Percentiles rank a stretch among this genome's conserved stretches.
These are phyloP conservation scores for Alternaria sp. DNA, from an alignment of 2,329 filamentous ascomycete species.

Conservation along the genomic window DNA sequence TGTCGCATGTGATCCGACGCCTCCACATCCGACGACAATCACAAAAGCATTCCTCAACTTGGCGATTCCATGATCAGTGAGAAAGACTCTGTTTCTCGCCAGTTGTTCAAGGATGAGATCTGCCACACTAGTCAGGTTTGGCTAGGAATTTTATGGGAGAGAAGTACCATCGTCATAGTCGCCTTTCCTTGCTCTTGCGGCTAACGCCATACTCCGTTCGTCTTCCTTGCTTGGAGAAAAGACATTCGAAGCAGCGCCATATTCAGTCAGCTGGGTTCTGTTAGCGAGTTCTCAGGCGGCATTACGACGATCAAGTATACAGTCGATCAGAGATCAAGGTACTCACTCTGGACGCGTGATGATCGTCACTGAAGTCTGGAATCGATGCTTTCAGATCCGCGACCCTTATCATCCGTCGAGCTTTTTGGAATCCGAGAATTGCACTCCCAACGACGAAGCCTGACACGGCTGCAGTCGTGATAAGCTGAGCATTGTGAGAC, in stretches of 20 bases:
- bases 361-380: conserved; percentile 61
- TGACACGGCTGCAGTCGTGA: conserved; percentile 71
- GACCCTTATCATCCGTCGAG: conserved; percentile 63
- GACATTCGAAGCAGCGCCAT: conserved; percentile 62
- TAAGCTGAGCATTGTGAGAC: conserved; percentile 67
- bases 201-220: conserved; percentile 65
- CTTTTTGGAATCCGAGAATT: conserved; percentile 66
- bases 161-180: conserved; percentile 68
- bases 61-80: conserved; percentile 79
- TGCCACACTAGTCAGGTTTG: conserved; percentile 38
- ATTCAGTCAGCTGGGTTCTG: conserved; percentile 65
- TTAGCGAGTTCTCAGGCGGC: conserved; percentile 41
- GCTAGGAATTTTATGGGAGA: neutral
- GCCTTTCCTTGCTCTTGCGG: conserved; percentile 66
- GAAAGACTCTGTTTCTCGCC: conserved; percentile 89
- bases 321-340: neutral
- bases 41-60: conserved; percentile 85
- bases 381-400: conserved; percentile 69
- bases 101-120: conserved; percentile 94
- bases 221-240: conserved; percentile 61
- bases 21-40: conserved; percentile 89
- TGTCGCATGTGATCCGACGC: conserved; percentile 91
- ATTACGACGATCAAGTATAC: conserved; percentile 32
- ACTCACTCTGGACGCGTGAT: conserved; percentile 62
- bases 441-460: conserved; percentile 60